Evolutionary conservation across 75 land plant genomes (phyloP), one percentile per base, ranked within the genome.

Genomic region (Pinus taeda): DNA sequence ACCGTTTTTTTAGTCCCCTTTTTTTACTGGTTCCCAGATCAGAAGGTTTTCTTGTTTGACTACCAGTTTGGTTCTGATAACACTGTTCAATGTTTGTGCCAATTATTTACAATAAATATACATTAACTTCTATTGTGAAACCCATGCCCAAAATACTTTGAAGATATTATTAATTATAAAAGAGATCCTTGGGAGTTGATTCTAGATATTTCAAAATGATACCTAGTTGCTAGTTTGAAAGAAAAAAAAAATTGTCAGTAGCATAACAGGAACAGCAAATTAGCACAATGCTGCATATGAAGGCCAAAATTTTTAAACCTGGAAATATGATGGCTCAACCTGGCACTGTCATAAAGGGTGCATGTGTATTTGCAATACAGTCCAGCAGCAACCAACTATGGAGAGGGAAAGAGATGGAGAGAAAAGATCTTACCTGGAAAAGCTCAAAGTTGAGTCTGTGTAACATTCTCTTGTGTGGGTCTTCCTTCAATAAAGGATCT

Each of bases 401-500:
- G 20, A 63, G n/a, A 21, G 57, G 26, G 60, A 57, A 24, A 18
- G 26, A 33, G n/a, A 22, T 21, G 22, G 36, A 9, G 14, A 62
- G 12, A 49, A 49, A 49, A 77, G 24, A 80, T 36, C 37, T 29
- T 57, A 95, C 99, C 95, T 97, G 99, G 62, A 80, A 84, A 11
- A 97, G 85, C 88, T 97, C 99, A 82, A 75, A 95, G 70, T 95
- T 91, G 57, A 97, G 96, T 73, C 99, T 89, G 79, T 93, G 93
- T 56, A 97, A 78, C 99, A 97, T 93, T 61, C 90, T 75, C 74
- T 91, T 87, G 64, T 95, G 99, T 22, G 93, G 88, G 57, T 78
- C 81, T 13, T 93, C 89, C 29, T 76, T 81, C 11, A 94, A 78
- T 15, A 73, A 39, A 22, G 79, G 79, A 53, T 88, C 76, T 22